Base-by-base conservation (phyloP, 192 early-diverging fungal genomes). In the Gryganskiella cystojenkinii region DNA sequence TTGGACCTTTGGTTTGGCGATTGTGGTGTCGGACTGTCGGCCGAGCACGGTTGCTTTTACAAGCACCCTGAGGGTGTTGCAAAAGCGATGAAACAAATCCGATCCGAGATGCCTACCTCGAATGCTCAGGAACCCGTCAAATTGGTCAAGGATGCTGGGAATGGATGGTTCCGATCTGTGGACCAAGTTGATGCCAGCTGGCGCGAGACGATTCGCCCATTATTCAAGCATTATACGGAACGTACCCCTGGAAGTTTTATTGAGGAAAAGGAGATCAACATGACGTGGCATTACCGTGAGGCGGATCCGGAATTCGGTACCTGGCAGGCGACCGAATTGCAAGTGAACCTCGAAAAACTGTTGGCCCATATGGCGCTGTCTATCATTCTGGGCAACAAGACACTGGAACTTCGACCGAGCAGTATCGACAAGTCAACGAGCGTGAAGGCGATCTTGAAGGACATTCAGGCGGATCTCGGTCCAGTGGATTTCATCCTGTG, bases 31-130 rank as follows among this genome's bases (percentile, higher is more conserved):
- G 98, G 98, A 28, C 86, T 99, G 24, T 93, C 91, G 14, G 95
- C 98, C 25, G 98, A 99, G 84, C 98, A 99, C 73, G 98, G 98
- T 10, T 95, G 96, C 72, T 99, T 99, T 84, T 98, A 94, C 85
- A 89, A 91, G 56, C 98, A 99, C 76, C 97, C 98, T 27, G 82
- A 82, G 14, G 81, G 79, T 0, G 86, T 94, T 37, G 81, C 85
- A 5, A 83, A 87, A 24, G 70, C 79, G 8, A 71, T 92, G 30
- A 88, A 87, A 49, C 50, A 66, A 28, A 73, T 73, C 24, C 71
- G 62, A 31, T 73, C 71, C 3, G 71, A 73, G 50, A 73, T 73
- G 71, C 84, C 89, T 4, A 63, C 72, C 31, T 70, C 71, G 7
- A 74, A 83, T 35, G 42, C 66, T 42, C 51, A 70, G 44, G 76